Percentiles rank a stretch among this genome's conserved stretches.
phyloP scores from a whole-genome alignment of 306 rosid genomes.

The Vigna mungo region DNA sequence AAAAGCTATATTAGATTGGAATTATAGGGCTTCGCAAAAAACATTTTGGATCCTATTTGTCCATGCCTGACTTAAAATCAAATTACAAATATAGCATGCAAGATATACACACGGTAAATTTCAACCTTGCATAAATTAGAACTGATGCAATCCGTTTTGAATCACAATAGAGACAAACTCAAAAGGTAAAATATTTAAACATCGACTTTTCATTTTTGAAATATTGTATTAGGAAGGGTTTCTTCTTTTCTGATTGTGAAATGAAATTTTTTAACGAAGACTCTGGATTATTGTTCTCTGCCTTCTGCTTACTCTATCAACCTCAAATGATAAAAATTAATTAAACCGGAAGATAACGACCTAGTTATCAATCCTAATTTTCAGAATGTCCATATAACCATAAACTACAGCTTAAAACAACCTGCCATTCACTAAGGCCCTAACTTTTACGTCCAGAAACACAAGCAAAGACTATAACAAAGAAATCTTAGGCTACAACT shows the following conservation, averaged over 20 bases:
- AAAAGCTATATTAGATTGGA: conserved; percentile 2
- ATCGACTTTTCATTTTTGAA: background rate
- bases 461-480: conserved; percentile 24
- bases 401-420: conserved; percentile 12
- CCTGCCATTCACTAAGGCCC: background rate
- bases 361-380: conserved; percentile 22
- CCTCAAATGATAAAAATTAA: background rate
- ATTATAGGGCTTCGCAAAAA: background rate
- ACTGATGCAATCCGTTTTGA: background rate
- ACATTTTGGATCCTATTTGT: conserved; percentile 18
- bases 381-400: background rate
- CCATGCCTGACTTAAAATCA: background rate
- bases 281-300: background rate
- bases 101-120: background rate
- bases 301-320: conserved; percentile 4
- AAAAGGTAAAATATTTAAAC: background rate
- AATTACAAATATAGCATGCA: background rate
- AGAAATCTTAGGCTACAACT: background rate
- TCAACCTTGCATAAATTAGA: background rate
- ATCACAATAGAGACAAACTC: background rate
- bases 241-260: conserved; percentile 29
- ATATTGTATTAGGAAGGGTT: conserved; percentile 20
- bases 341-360: background rate
- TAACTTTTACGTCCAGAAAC: background rate
- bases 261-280: background rate